Percentiles rank a stretch among this genome's conserved stretches.
These are phyloP conservation scores for Bjerkandera adusta DNA, from an alignment of 1,284 basidiomycete genomes.

Conservation along the genomic window DNA sequence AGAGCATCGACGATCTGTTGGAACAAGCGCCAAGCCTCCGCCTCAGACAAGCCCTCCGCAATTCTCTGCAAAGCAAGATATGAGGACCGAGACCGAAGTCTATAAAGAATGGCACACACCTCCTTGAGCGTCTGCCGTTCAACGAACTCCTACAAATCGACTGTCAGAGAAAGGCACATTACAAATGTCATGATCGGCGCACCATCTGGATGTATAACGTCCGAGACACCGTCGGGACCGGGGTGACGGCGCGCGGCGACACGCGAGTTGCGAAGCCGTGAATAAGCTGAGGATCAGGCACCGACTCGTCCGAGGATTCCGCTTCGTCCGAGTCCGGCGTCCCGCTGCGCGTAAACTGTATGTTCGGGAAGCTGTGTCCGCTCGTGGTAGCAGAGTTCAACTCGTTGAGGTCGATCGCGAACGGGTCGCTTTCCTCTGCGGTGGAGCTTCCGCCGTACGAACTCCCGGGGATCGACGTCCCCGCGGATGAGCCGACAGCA, in stretches of 20 bases:
- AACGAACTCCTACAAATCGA: conserved; percentile 72
- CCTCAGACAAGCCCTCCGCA: conserved; percentile 76
- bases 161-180: background rate
- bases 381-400: conserved; percentile 28
- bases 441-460: conserved; percentile 13
- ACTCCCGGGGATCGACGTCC: conserved; percentile 43
- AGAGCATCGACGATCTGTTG: conserved; percentile 93
- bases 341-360: conserved; percentile 62
- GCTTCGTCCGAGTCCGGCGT: conserved; percentile 37
- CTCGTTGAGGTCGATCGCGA: conserved; percentile 37
- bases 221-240: conserved; percentile 47
- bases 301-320: conserved; percentile 39
- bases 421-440: conserved; percentile 37
- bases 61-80: conserved; percentile 57
- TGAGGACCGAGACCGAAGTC: conserved; percentile 2
- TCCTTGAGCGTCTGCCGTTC: conserved; percentile 82
- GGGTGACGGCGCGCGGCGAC: conserved; percentile 16
- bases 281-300: conserved; percentile 22
- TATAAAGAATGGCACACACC: conserved; percentile 36
- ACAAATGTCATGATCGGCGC: conserved; percentile 21
- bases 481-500: conserved; percentile 41
- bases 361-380: conserved; percentile 72
- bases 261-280: conserved; percentile 9
- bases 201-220: conserved; percentile 92
- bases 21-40: conserved; percentile 89